Percentiles rank a stretch among this genome's conserved stretches.
These are phyloP conservation scores for Trichoderma koningiopsis DNA, from an alignment of 2,329 filamentous ascomycete species.

Conservation along the genomic window DNA sequence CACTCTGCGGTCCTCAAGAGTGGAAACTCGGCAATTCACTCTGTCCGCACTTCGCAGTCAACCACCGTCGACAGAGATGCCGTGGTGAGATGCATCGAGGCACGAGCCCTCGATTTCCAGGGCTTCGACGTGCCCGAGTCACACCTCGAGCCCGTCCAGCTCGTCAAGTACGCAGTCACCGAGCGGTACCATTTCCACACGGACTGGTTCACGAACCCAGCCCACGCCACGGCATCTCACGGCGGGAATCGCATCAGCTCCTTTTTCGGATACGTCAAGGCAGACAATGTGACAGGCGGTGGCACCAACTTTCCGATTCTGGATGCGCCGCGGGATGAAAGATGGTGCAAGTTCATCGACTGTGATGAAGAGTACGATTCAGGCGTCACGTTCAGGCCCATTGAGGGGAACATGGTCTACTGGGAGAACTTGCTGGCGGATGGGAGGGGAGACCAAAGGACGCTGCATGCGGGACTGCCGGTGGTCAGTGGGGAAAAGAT, in stretches of 20 bases:
- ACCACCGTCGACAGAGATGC: constrained; percentile 45
- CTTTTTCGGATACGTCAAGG: constrained; percentile 52
- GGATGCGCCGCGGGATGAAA: constrained; percentile 39
- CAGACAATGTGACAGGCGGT: constrained; percentile 47
- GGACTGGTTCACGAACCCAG: constrained; percentile 51
- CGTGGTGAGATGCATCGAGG: constrained; percentile 50
- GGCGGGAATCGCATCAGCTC: constrained; percentile 50
- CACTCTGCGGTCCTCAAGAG: constrained; percentile 46
- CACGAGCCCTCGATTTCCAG: constrained; percentile 50
- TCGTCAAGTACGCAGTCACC: constrained; percentile 49
- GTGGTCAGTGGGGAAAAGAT: constrained; percentile 51
- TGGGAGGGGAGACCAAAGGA: constrained; percentile 46
- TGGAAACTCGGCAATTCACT: constrained; percentile 39
- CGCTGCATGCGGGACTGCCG: constrained; percentile 50
- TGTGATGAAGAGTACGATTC: constrained; percentile 52
- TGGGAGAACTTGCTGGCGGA: constrained; percentile 50
- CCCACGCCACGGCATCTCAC: constrained; percentile 41
- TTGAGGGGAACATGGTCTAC: constrained; percentile 52
- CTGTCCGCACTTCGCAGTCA: constrained; percentile 50
- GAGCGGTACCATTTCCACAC: constrained; percentile 54
- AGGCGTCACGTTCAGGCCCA: constrained; percentile 51
- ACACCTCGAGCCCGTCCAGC: constrained; percentile 51
- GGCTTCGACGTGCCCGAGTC: constrained; percentile 42
- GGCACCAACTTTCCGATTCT: constrained; percentile 54
- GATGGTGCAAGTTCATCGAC: constrained; percentile 50